These are phyloP conservation scores for Amaranthus tricolor DNA, from an alignment of 179 eudicot genomes.

Conservation along the genomic window DNA sequence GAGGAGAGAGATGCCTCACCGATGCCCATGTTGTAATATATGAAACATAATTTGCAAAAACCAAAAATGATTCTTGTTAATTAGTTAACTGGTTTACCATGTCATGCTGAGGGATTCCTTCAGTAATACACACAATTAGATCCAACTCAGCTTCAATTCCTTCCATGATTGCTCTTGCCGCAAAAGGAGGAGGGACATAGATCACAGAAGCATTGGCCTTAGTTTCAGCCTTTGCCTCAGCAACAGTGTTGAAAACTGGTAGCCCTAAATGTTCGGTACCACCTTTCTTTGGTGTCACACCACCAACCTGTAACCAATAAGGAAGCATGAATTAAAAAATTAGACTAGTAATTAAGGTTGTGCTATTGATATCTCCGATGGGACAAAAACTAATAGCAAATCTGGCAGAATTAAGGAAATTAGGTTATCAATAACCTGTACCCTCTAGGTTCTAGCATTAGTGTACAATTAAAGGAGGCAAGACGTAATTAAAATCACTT, in stretches of 20 bases:
- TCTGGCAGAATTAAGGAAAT: no score
- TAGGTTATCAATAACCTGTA: no score
- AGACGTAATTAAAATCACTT: no score
- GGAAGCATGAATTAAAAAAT: background rate
- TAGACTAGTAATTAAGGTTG: background rate
- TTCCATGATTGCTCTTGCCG: constrained; percentile 97
- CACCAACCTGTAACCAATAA: constrained; percentile 71
- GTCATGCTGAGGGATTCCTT: constrained; percentile 92
- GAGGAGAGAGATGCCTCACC: no score
- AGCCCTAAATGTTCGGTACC: constrained; percentile 97
- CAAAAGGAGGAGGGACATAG: constrained; percentile 97
- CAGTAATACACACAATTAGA: constrained; percentile 91
- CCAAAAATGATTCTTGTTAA: background rate
- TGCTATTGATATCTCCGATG: constrained; percentile 13
- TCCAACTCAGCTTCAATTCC: constrained; percentile 92
- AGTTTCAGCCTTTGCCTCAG: constrained; percentile 95
- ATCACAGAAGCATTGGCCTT: constrained; percentile 96
- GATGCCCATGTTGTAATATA: no score
- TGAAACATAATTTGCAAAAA: background rate
- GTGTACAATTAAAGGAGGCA: no score
- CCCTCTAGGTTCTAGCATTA: no score
- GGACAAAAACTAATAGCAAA: no score
- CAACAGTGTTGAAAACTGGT: constrained; percentile 90
- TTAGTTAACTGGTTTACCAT: constrained; percentile 41
- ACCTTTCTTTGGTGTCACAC: constrained; percentile 96